phyloP scores from a whole-genome alignment of 225 moss, liverwort and hornwort genomes.

The Climacium dendroides region DNA sequence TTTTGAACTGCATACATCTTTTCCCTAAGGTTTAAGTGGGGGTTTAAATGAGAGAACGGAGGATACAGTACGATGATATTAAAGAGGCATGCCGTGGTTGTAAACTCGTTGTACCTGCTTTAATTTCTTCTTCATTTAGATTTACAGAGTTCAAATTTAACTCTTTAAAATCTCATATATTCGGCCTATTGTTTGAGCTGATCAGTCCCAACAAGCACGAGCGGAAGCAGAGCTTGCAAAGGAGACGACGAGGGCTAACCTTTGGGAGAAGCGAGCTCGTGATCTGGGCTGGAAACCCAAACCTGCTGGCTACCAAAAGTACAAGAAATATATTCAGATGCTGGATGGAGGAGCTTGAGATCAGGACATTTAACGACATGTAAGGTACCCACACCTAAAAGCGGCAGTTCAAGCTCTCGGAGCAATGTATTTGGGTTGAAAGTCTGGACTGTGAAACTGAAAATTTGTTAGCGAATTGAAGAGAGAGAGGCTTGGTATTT shows the following conservation, averaged over 20 bases:
- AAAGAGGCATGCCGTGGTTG: background rate
- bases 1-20: too few relatives aligned
- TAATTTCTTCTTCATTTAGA: background rate
- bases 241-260: slow-evolving; percentile 34
- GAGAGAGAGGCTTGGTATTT: background rate
- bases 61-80: background rate
- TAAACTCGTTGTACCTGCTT: background rate
- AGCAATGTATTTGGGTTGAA: background rate
- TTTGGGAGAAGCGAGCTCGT: slow-evolving; percentile 80
- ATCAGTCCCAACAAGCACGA: slow-evolving; percentile 9
- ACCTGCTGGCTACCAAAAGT: slow-evolving; percentile 29
- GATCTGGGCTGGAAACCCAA: slow-evolving; percentile 64
- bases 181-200: background rate
- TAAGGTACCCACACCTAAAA: background rate
- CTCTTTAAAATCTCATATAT: too few relatives aligned
- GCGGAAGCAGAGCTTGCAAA: slow-evolving; percentile 44
- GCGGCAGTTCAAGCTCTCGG: too few relatives aligned
- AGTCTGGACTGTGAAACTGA: background rate
- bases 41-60: background rate
- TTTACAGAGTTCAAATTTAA: too few relatives aligned
- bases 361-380: background rate
- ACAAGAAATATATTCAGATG: slow-evolving; percentile 45
- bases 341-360: slow-evolving; percentile 36
- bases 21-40: background rate
- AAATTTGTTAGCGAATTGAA: background rate